A percentile compares a stretch with the other conserved stretches of the same genome.
These are phyloP conservation scores for Mortierella sp. DNA, from an alignment of 371 early-diverging fungal genomes.

Conservation along the genomic window DNA sequence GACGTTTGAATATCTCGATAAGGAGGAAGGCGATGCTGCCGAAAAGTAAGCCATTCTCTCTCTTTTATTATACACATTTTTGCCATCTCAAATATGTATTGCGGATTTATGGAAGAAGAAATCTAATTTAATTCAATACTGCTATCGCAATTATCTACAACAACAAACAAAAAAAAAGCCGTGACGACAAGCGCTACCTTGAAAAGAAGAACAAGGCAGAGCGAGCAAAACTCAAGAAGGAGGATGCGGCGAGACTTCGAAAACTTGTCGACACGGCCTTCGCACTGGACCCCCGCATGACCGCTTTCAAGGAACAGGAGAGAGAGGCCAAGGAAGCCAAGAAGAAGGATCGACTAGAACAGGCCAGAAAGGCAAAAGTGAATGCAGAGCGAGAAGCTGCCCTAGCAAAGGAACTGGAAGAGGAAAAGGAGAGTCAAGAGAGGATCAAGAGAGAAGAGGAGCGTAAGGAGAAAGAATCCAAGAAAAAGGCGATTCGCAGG, in stretches of 20 bases:
- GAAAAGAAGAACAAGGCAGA: conserved; percentile 96
- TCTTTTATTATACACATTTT: background rate
- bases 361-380: conserved; percentile 64
- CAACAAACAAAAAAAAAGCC: too few relatives aligned
- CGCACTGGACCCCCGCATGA: conserved; percentile 91
- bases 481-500: conserved; percentile 87
- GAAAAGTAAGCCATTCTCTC: conserved; percentile 66
- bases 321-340: conserved; percentile 88
- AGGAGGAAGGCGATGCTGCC: conserved; percentile 91
- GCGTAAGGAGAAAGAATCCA: conserved; percentile 76
- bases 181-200: conserved; percentile 95
- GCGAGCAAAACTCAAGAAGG: conserved; percentile 93
- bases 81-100: too few relatives aligned
- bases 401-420: conserved; percentile 54
- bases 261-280: conserved; percentile 81
- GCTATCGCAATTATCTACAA: too few relatives aligned
- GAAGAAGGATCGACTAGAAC: conserved; percentile 85
- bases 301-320: conserved; percentile 89
- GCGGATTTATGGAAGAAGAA: too few relatives aligned
- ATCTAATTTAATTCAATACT: too few relatives aligned
- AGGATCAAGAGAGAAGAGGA: conserved; percentile 73
- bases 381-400: conserved; percentile 68
- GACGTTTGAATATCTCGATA: conserved; percentile 97
- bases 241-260: conserved; percentile 91
- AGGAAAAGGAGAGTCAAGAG: conserved; percentile 63